phyloP scores from a whole-genome alignment of 495 filamentous ascomycete genomes.

The Penicillium pancosmium region DNA sequence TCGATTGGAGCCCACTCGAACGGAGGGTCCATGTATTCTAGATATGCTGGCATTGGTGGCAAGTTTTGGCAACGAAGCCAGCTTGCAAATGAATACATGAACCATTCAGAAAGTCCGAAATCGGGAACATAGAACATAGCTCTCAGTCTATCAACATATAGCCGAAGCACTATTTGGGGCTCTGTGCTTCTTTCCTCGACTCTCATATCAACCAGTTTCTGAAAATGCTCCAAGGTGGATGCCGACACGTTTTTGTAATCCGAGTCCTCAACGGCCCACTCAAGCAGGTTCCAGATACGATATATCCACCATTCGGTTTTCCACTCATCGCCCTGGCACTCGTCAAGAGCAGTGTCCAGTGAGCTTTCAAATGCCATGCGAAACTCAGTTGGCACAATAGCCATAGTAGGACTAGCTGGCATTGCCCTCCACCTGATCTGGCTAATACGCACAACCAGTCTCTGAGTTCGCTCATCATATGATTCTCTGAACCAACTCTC shows the following conservation, averaged over 20 bases:
- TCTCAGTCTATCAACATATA: neutral
- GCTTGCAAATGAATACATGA: neutral
- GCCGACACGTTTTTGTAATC: neutral
- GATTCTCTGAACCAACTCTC: neutral
- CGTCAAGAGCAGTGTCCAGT: neutral
- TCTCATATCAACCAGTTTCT: neutral
- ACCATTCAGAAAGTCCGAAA: neutral
- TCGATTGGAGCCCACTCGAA: neutral
- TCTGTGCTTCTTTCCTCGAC: neutral
- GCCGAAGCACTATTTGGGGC: too few relatives aligned
- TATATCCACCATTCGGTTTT: neutral
- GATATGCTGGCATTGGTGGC: neutral
- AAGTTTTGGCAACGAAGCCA: neutral
- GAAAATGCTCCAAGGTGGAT: neutral
- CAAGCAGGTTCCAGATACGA: neutral
- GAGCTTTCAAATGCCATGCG: neutral
- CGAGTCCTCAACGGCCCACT: neutral
- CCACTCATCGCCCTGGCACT: neutral
- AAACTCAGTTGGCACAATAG: neutral
- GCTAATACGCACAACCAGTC: neutral
- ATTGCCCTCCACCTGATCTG: neutral
- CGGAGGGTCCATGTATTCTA: neutral
- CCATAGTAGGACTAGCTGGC: neutral
- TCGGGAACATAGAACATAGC: neutral
- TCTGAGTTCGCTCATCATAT: neutral